Percentiles rank a stretch among this genome's conserved stretches.
phyloP scores from a whole-genome alignment of 805 yeast species.

The Cyberlindnera amylophila region DNA sequence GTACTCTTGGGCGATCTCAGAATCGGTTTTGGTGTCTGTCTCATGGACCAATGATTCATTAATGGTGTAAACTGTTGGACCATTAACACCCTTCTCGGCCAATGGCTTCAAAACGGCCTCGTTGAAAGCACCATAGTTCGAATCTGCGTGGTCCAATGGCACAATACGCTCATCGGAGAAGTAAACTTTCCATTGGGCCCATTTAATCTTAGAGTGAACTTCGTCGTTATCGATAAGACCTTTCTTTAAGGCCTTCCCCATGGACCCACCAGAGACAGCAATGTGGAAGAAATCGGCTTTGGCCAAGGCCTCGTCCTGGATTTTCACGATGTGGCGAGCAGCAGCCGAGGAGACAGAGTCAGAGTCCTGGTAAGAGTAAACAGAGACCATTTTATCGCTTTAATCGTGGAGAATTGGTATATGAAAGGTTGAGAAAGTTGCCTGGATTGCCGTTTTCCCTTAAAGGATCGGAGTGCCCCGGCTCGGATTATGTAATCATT shows the following conservation, averaged over 20 bases:
- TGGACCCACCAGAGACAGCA: constrained; percentile 90
- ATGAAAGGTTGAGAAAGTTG: not conserved
- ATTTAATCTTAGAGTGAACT: constrained; percentile 43
- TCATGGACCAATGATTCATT: constrained; percentile 58
- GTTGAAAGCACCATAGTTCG: constrained; percentile 80
- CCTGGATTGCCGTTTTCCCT: not conserved
- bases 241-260: constrained; percentile 61
- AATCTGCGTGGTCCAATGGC: constrained; percentile 75
- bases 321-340: constrained; percentile 55
- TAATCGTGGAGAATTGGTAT: not conserved
- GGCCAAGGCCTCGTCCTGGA: constrained; percentile 59
- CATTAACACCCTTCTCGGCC: constrained; percentile 31
- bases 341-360: constrained; percentile 61
- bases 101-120: constrained; percentile 40
- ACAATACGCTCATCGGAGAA: constrained; percentile 92
- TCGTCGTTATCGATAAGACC: constrained; percentile 61
- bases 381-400: constrained; percentile 30
- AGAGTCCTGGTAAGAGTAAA: constrained; percentile 44
- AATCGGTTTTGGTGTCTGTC: constrained; percentile 45
- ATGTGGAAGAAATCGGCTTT: constrained; percentile 50
- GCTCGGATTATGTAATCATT: not conserved
- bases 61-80: constrained; percentile 64
- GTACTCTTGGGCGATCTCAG: constrained; percentile 58
- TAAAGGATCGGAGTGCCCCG: not conserved
- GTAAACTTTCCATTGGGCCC: constrained; percentile 77